A percentile compares a stretch with the other conserved stretches of the same genome.
These are phyloP conservation scores for Ascochyta fabae DNA, from an alignment of 2,329 filamentous ascomycete species.

Conservation along the genomic window DNA sequence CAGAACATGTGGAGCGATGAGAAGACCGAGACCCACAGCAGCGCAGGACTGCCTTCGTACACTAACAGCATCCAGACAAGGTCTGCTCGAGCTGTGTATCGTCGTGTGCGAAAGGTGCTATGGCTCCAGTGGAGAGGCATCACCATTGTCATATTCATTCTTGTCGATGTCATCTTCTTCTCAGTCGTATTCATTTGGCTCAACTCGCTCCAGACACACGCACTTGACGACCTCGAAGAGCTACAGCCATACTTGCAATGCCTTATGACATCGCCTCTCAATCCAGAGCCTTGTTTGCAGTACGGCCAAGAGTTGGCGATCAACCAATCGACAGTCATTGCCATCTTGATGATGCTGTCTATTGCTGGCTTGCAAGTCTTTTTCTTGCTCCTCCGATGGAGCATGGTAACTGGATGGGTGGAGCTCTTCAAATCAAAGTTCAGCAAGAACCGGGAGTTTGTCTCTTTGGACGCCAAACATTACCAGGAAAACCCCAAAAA, in stretches of 20 bases:
- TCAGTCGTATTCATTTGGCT: slow-evolving; percentile 88
- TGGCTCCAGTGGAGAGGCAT: slow-evolving; percentile 95
- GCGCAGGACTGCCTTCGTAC: slow-evolving; percentile 71
- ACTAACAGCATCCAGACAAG: slow-evolving; percentile 77
- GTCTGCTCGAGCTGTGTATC: slow-evolving; percentile 85
- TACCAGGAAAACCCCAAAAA: slow-evolving; percentile 40
- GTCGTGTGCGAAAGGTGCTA: slow-evolving; percentile 83
- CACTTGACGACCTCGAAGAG: slow-evolving; percentile 61
- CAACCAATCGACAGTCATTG: slow-evolving; percentile 76
- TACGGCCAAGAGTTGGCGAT: slow-evolving; percentile 69
- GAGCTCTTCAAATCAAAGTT: slow-evolving; percentile 64
- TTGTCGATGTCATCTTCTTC: slow-evolving; percentile 93
- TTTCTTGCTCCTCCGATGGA: slow-evolving; percentile 78
- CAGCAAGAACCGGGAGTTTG: slow-evolving; percentile 76
- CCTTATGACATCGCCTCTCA: slow-evolving; percentile 62
- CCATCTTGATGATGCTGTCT: slow-evolving; percentile 81
- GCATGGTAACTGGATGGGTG: slow-evolving; percentile 86
- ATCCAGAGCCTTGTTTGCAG: slow-evolving; percentile 71
- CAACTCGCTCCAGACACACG: slow-evolving; percentile 65
- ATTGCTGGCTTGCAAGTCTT: slow-evolving; percentile 85
- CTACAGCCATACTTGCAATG: slow-evolving; percentile 74
- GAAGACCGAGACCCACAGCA: slow-evolving; percentile 66
- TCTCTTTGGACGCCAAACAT: slow-evolving; percentile 77
- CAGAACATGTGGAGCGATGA: slow-evolving; percentile 77
- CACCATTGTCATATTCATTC: slow-evolving; percentile 85